Conservation (phyloP, 805 yeast genomes). For the Cyberlindnera lachancei region DNA sequence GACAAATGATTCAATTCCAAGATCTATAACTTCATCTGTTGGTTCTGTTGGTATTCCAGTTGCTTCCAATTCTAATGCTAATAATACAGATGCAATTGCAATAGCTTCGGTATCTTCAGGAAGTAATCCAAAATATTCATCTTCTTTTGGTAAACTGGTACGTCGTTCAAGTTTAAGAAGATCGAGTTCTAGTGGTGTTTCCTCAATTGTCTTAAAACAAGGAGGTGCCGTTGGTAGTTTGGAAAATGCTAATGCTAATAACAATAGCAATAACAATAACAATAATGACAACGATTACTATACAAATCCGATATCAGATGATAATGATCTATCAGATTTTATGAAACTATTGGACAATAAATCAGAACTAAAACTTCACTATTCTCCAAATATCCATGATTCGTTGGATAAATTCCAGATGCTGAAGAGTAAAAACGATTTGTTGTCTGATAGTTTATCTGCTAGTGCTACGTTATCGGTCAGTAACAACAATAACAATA, state of each 20-base stretch:
- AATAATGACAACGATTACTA: no score
- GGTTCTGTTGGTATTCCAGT: conserved; percentile 18
- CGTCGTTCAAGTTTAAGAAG: conserved; percentile 36
- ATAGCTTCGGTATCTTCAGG: conserved; percentile 29
- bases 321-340: conserved; percentile 60
- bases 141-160: conserved; percentile 70
- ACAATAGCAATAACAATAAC: conserved; percentile 19
- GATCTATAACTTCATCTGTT: conserved; percentile 20
- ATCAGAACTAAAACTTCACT: conserved; percentile 36
- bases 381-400: conserved; percentile 30
- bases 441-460: conserved; percentile 46
- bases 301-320: background rate
- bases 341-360: conserved; percentile 64
- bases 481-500: no score
- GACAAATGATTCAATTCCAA: conserved; percentile 21
- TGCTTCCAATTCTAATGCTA: conserved; percentile 5
- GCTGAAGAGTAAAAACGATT: conserved; percentile 45
- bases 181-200: conserved; percentile 2
- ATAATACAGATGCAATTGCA: background rate
- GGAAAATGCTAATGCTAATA: no score
- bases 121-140: conserved; percentile 53
- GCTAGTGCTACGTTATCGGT: no score
- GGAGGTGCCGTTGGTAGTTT: no score
- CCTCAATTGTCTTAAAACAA: no score
- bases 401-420: conserved; percentile 45